Percentiles rank a stretch among this genome's conserved stretches.
Evolutionary conservation across 352 stramenopile genomes (phyloP).

Genomic region (Pythium graminicola): DNA sequence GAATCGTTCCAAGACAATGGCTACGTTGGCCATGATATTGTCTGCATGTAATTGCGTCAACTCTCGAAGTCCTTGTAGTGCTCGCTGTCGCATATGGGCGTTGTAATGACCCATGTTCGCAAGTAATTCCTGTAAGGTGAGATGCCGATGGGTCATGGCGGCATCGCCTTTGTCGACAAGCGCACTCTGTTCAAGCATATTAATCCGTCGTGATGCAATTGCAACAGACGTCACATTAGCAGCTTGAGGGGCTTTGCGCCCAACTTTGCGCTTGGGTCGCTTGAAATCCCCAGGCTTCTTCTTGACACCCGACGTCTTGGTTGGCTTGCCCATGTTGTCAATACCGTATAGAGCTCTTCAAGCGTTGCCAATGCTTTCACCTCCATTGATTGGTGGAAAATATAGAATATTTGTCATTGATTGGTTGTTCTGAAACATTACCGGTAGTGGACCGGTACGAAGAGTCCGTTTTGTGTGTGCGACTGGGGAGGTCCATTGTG

Average conservation of each 20-base stretch:
- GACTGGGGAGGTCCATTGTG: slow-evolving; percentile 8
- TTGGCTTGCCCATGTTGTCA: slow-evolving; percentile 38
- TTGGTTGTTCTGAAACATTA: slow-evolving; percentile 5
- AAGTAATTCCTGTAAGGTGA: slow-evolving; percentile 65
- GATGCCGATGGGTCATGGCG: slow-evolving; percentile 50
- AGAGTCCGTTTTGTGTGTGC: background rate
- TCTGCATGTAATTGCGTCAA: slow-evolving; percentile 39
- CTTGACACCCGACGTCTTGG: slow-evolving; percentile 49
- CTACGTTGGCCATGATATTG: slow-evolving; percentile 67
- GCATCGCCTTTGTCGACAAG: slow-evolving; percentile 62
- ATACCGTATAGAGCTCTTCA: slow-evolving; percentile 3
- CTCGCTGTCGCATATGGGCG: slow-evolving; percentile 64
- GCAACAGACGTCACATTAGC: slow-evolving; percentile 75
- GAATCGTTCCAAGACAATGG: slow-evolving; percentile 71
- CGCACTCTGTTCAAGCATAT: slow-evolving; percentile 74
- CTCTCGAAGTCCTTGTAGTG: slow-evolving; percentile 59
- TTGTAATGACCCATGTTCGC: slow-evolving; percentile 74
- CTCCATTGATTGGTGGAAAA: slow-evolving; percentile 12
- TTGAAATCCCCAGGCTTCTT: slow-evolving; percentile 87
- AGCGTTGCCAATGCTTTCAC: slow-evolving; percentile 23
- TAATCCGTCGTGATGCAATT: slow-evolving; percentile 72
- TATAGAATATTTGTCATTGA: background rate
- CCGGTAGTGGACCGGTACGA: slow-evolving; percentile 8
- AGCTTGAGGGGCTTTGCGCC: slow-evolving; percentile 50
- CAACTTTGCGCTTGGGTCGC: slow-evolving; percentile 82